Evolutionary conservation across 2,329 filamentous ascomycete species (phyloP), one percentile per base, ranked within the genome.

Genomic region (Ceratocystis alfenasii): DNA sequence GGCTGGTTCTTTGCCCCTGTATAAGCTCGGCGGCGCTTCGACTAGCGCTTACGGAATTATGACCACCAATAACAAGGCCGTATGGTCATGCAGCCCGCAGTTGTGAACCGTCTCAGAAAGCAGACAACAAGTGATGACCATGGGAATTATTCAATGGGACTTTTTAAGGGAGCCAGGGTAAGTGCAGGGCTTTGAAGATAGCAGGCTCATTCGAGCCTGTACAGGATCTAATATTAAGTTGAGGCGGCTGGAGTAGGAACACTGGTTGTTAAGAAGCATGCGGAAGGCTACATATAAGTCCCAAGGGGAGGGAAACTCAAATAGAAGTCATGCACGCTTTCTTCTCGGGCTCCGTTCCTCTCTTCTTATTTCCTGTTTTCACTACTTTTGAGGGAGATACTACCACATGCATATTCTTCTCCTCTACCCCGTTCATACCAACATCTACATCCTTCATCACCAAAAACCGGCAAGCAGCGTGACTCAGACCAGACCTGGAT

Each of bases 1-100:
- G 22, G 7, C 28, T 28, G 25, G 62, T 15, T 28, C 65, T 55
- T 62, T 28, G 55, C 36, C 65, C 65, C 62, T 67, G 25, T 57
- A 66, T 46, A 41, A 63, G 25, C 45, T 48, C 46, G 30, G 28
- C 62, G 65, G 65, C 65, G 65, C 55, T 67, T 67, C 41, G 62
- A 33, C 12, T 46, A 45, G 65, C 65, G 65, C 65, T 67, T 67
- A 62, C 44, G 62, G 62, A 67, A 64, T 62, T 12, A 22, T 20
- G 48, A 22, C 44, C 55, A 64, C 65, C 65, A 67, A 67, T 67
- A 30, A 22, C 55, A 62, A 46, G 28, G 22, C 44, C 20, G 53
- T n/a, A 60, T 25, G 28, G 53, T 28, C 3, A 59, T 59, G 53
- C n/a, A 36, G 28, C 53, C 6, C 22, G 2, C 12, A 59, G 53